These are phyloP conservation scores for Penicillium longicatenatum DNA, from an alignment of 495 filamentous ascomycete genomes.

Conservation along the genomic window DNA sequence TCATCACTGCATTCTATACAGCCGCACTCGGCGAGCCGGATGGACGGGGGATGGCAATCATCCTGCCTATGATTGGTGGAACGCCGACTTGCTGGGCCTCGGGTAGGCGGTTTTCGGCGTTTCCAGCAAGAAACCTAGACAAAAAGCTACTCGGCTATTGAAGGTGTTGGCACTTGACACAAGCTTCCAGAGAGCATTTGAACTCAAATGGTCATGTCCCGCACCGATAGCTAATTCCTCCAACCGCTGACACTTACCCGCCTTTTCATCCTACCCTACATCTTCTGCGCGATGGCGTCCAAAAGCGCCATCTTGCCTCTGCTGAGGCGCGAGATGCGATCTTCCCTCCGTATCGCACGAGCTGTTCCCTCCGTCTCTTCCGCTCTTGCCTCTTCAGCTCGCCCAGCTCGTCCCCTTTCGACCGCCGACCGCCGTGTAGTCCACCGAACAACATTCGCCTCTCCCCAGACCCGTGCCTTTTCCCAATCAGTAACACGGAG, in stretches of 20 bases:
- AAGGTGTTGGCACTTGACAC: constrained; percentile 12
- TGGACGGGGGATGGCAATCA: constrained; percentile 17
- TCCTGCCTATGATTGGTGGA: constrained; percentile 31
- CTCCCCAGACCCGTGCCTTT: constrained; percentile 43
- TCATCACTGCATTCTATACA: neutral
- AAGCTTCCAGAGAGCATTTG: constrained; percentile 12
- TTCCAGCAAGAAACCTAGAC: constrained; percentile 8
- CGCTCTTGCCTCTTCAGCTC: constrained; percentile 20
- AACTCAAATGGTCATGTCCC: neutral
- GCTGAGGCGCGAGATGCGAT: constrained; percentile 45
- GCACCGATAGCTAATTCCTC: neutral
- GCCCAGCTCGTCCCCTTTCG: constrained; percentile 26
- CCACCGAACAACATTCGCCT: constrained; percentile 26
- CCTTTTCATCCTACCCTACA: neutral
- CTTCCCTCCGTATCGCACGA: constrained; percentile 32
- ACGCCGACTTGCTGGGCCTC: constrained; percentile 24
- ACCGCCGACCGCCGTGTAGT: constrained; percentile 22
- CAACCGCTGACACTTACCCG: neutral
- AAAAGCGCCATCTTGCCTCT: constrained; percentile 45
- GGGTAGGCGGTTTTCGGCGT: constrained; percentile 37
- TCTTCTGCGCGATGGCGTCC: constrained; percentile 45
- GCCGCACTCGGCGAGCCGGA: constrained; percentile 16
- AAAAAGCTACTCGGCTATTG: constrained; percentile 28
- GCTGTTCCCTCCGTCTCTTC: constrained; percentile 30
- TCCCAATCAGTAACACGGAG: constrained; percentile 49